These are phyloP conservation scores for Penicillium cataractarum DNA, from an alignment of 495 filamentous ascomycete genomes.

Conservation along the genomic window DNA sequence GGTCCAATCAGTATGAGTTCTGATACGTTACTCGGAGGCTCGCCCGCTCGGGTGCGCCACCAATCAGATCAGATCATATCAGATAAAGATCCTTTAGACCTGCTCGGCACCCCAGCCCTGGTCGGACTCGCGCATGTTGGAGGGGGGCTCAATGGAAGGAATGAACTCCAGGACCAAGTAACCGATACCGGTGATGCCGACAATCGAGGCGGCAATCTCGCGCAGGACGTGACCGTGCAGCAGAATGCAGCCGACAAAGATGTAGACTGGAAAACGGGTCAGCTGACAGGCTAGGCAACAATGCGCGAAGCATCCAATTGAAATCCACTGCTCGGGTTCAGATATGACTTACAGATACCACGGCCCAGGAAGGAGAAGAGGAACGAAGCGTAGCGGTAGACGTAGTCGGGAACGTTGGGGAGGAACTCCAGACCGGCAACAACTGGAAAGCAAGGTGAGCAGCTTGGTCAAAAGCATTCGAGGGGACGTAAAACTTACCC, in stretches of 20 bases:
- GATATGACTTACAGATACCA: slow-evolving; percentile 76
- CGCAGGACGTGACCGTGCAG: slow-evolving; percentile 62
- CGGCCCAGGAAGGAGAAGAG: slow-evolving; percentile 96
- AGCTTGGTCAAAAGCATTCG: background rate
- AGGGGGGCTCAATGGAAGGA: slow-evolving; percentile 93
- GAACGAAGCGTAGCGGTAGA: slow-evolving; percentile 93
- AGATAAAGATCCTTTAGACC: slow-evolving; percentile 60
- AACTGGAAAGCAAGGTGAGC: slow-evolving; percentile 32
- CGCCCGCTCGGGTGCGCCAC: background rate
- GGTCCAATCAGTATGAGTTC: background rate
- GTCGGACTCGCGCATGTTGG: slow-evolving; percentile 95
- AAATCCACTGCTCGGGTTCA: background rate
- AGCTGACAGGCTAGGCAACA: slow-evolving; percentile 24
- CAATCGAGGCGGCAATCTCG: slow-evolving; percentile 67
- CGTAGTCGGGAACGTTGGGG: slow-evolving; percentile 84
- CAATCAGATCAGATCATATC: background rate
- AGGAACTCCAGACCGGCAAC: slow-evolving; percentile 69
- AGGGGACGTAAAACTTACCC: slow-evolving; percentile 53
- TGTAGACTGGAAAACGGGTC: slow-evolving; percentile 70
- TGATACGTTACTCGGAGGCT: background rate
- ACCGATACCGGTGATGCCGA: slow-evolving; percentile 74
- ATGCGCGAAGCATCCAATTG: background rate
- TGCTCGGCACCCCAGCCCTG: slow-evolving; percentile 91
- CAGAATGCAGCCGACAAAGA: slow-evolving; percentile 88
- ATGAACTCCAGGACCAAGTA: slow-evolving; percentile 91